phyloP scores from a whole-genome alignment of 2,329 filamentous ascomycete species.

The Tolypocladium tropicale region DNA sequence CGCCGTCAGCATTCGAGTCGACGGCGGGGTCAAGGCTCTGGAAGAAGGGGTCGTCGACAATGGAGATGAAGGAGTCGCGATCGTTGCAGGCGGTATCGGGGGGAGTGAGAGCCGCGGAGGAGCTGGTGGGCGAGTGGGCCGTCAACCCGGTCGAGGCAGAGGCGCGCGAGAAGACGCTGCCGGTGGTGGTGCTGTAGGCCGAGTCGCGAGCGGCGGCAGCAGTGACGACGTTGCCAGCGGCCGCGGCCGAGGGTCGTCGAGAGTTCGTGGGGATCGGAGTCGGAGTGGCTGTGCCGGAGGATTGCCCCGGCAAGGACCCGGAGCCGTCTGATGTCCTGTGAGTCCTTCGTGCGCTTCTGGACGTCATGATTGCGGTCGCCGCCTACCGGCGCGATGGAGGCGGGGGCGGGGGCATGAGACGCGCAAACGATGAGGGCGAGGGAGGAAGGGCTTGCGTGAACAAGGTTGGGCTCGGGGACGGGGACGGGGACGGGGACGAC shows the following conservation, averaged over 20 bases:
- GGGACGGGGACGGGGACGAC: too few relatives aligned
- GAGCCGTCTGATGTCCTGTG: constrained; percentile 10
- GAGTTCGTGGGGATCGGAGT: neutral
- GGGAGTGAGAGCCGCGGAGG: constrained; percentile 8
- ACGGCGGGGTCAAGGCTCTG: constrained; percentile 29
- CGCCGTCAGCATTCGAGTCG: constrained; percentile 13
- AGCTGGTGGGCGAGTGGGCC: constrained; percentile 4
- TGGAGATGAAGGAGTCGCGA: constrained; percentile 41
- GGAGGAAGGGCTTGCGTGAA: neutral
- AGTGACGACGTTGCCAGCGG: too few relatives aligned
- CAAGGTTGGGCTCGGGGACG: constrained; percentile 4
- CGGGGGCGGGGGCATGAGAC: constrained; percentile 13
- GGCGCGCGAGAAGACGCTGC: constrained; percentile 9
- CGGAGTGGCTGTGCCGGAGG: constrained; percentile 2
- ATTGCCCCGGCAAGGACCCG: constrained; percentile 5
- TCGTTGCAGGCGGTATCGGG: constrained; percentile 16
- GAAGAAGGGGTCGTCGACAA: constrained; percentile 47
- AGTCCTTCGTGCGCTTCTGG: constrained; percentile 13
- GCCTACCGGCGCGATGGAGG: constrained; percentile 15
- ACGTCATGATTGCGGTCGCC: constrained; percentile 15
- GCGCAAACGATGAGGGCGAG: neutral
- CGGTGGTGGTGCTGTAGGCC: constrained; percentile 8
- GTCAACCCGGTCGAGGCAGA: constrained; percentile 4
- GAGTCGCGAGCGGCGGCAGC: constrained; percentile 14
- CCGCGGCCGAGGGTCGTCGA: constrained; percentile 6